These are phyloP conservation scores for Backusella tarrabulga DNA, from an alignment of 192 early-diverging fungal species.

Conservation along the genomic window DNA sequence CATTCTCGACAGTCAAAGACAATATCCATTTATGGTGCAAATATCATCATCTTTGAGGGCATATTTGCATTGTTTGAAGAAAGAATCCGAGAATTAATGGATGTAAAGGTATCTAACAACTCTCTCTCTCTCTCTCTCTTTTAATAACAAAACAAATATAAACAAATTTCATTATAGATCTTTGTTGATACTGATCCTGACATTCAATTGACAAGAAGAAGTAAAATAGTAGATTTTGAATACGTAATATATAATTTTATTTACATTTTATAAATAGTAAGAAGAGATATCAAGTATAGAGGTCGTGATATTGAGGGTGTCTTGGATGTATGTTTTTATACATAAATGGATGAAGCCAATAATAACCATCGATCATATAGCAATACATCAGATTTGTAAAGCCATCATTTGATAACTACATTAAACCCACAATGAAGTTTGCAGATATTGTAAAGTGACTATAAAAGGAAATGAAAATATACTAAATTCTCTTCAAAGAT, in stretches of 20 bases:
- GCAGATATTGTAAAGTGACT: constrained; percentile 72
- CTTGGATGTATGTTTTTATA: constrained; percentile 47
- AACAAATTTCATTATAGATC: constrained; percentile 40
- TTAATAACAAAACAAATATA: no score
- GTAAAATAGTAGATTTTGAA: constrained; percentile 41
- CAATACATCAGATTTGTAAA: constrained; percentile 96
- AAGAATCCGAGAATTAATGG: constrained; percentile 78
- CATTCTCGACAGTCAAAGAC: constrained; percentile 76
- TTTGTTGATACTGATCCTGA: constrained; percentile 97
- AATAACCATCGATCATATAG: not conserved
- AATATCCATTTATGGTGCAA: constrained; percentile 86
- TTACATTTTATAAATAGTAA: constrained; percentile 50
- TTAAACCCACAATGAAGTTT: constrained; percentile 89
- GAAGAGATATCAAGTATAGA: constrained; percentile 88
- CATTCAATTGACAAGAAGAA: constrained; percentile 82
- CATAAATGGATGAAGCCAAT: not conserved
- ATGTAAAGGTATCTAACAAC: constrained; percentile 53
- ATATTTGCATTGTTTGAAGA: constrained; percentile 95
- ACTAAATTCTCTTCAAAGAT: constrained; percentile 44
- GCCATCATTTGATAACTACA: constrained; percentile 88
- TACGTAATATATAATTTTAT: not conserved
- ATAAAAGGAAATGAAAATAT: no score
- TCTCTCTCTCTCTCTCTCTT: no score
- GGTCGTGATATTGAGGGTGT: constrained; percentile 86
- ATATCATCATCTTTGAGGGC: constrained; percentile 96